These are phyloP conservation scores for Thelonectria olida DNA, from an alignment of 2,329 filamentous ascomycete species.

Conservation along the genomic window DNA sequence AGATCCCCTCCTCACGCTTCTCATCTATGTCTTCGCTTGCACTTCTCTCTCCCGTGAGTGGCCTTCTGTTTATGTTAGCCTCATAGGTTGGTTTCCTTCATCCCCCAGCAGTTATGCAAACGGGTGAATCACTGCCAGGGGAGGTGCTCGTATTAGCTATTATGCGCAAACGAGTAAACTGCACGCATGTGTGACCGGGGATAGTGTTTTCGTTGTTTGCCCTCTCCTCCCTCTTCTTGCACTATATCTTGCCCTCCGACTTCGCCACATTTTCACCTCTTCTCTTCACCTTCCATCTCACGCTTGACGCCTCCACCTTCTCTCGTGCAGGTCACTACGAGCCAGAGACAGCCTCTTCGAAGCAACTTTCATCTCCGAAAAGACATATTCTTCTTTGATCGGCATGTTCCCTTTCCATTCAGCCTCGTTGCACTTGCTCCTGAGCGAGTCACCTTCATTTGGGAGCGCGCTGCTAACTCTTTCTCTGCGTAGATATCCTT, in stretches of 20 bases:
- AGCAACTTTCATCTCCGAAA: too few relatives aligned
- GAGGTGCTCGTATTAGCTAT: neutral
- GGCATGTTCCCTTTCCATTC: too few relatives aligned
- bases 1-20: too few relatives aligned
- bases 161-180: neutral
- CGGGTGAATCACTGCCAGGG: neutral
- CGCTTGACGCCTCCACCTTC: neutral
- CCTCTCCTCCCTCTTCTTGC: neutral
- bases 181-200: neutral
- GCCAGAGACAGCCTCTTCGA: too few relatives aligned
- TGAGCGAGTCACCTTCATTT: neutral
- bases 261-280: neutral
- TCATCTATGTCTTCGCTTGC: neutral
- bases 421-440: neutral
- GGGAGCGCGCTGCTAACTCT: neutral
- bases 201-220: neutral
- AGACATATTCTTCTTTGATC: too few relatives aligned
- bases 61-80: neutral
- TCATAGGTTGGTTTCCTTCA: neutral
- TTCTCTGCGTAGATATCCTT: neutral
- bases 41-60: neutral
- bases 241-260: neutral
- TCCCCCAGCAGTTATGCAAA: neutral
- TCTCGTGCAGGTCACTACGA: neutral
- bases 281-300: neutral